These are phyloP conservation scores for Somion occarium DNA, from an alignment of 1,284 basidiomycete genomes.

Conservation along the genomic window DNA sequence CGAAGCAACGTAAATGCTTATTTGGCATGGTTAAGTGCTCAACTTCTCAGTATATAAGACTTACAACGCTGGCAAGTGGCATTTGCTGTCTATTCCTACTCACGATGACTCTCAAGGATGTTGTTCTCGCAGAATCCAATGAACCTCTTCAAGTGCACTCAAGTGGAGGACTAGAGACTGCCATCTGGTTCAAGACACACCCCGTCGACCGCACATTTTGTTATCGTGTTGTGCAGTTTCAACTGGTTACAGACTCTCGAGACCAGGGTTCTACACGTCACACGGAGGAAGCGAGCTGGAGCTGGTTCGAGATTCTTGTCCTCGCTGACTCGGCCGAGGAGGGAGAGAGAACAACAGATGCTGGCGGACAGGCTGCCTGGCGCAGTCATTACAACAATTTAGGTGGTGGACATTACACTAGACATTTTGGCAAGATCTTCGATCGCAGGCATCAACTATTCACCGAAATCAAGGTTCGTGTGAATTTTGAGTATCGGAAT, in stretches of 20 bases:
- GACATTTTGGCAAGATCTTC: not conserved
- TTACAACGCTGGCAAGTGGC: too few species aligned
- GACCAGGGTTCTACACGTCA: not conserved
- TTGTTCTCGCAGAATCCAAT: too few species aligned
- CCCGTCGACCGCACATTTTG: slow-evolving; percentile 2
- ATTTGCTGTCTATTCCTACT: too few species aligned
- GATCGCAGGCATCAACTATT: not conserved
- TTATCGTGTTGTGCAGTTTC: slow-evolving; percentile 1
- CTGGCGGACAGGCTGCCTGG: not conserved
- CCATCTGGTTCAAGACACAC: slow-evolving; percentile 4
- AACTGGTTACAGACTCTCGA: slow-evolving; percentile 1
- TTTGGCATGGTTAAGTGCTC: too few species aligned
- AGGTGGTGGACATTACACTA: not conserved
- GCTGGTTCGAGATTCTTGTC: slow-evolving; percentile 4
- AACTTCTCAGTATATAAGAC: too few species aligned
- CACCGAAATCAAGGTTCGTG: slow-evolving; percentile 1
- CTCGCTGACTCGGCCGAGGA: not conserved
- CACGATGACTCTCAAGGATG: too few species aligned
- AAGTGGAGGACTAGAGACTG: too few species aligned
- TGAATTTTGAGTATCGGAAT: not conserved
- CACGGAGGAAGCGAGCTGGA: not conserved
- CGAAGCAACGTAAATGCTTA: too few species aligned
- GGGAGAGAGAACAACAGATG: not conserved
- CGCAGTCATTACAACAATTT: slow-evolving; percentile 2
- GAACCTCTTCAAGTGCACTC: too few species aligned